Evolutionary conservation across 164 flowering plant species (phyloP).

Genomic region (Santalum album): DNA sequence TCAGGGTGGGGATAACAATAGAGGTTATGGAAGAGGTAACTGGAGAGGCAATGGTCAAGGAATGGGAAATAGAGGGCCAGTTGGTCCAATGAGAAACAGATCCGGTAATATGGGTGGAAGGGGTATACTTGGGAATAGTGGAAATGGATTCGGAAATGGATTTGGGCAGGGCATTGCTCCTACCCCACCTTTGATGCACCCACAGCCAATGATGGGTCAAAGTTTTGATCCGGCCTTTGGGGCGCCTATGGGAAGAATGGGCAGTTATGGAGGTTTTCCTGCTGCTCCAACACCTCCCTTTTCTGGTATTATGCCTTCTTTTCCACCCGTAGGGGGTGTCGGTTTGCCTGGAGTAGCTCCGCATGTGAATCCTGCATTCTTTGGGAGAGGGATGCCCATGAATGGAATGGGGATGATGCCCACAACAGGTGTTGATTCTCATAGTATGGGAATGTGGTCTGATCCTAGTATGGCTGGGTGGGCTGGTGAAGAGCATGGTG

Average conservation of each 20-base stretch:
- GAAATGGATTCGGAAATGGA: slow-evolving; percentile 48
- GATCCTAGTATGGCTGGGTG: slow-evolving; percentile 72
- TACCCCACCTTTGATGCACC: slow-evolving; percentile 60
- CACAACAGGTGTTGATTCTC: slow-evolving; percentile 58
- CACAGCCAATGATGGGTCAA: slow-evolving; percentile 80
- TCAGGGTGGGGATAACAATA: slow-evolving; percentile 48
- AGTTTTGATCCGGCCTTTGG: slow-evolving; percentile 85
- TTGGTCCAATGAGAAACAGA: slow-evolving; percentile 58
- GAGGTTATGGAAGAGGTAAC: slow-evolving; percentile 62
- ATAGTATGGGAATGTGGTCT: slow-evolving; percentile 80
- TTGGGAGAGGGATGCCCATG: slow-evolving; percentile 69
- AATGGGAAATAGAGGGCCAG: slow-evolving; percentile 60
- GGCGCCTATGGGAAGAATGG: slow-evolving; percentile 75
- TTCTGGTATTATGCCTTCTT: slow-evolving; percentile 57
- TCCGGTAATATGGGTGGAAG: slow-evolving; percentile 62
- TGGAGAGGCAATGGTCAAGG: slow-evolving; percentile 60
- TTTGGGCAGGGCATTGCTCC: slow-evolving; percentile 65
- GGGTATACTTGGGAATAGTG: slow-evolving; percentile 64
- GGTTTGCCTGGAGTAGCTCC: slow-evolving; percentile 88
- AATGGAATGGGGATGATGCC: slow-evolving; percentile 88
- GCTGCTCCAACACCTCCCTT: slow-evolving; percentile 57
- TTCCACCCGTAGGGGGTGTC: slow-evolving; percentile 61
- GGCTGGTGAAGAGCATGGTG: slow-evolving; percentile 73
- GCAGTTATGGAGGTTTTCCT: slow-evolving; percentile 70
- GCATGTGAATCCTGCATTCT: slow-evolving; percentile 78